Conservation (phyloP, 1,284 basidiomycete genomes). For the Sporisorium scitamineum region DNA sequence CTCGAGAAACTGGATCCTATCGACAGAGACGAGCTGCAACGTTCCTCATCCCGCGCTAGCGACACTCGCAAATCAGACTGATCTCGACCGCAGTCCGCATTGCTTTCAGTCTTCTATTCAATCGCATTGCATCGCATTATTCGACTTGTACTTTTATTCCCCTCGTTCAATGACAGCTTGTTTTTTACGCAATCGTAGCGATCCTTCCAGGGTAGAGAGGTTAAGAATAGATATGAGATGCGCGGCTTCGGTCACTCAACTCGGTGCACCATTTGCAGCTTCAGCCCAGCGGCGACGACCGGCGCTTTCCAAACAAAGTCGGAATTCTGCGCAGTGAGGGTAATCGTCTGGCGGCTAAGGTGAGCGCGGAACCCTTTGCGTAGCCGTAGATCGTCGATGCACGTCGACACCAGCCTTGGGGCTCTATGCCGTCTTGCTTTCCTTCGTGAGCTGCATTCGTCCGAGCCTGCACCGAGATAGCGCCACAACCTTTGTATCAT, state of each 20-base stretch:
- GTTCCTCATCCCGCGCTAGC: constrained; percentile 39
- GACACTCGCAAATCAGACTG: constrained; percentile 46
- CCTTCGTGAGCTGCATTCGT: background rate
- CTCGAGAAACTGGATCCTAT: constrained; percentile 39
- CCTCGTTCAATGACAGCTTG: background rate
- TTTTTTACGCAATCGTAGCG: background rate
- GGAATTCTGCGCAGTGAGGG: too few relatives aligned
- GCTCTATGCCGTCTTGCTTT: background rate
- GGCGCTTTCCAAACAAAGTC: too few relatives aligned
- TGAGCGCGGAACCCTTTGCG: too few relatives aligned
- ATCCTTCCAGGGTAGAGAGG: too few relatives aligned
- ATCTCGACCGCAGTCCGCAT: background rate
- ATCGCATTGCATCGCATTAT: constrained; percentile 15
- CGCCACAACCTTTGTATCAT: background rate
- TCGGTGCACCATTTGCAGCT: background rate
- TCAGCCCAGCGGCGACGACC: too few relatives aligned
- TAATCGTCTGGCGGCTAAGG: too few relatives aligned
- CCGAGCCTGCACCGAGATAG: background rate
- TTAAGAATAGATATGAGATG: background rate
- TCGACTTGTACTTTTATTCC: constrained; percentile 22
- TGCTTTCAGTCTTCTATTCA: background rate
- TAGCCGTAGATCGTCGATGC: background rate
- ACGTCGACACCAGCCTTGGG: background rate
- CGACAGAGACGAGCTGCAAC: constrained; percentile 37
- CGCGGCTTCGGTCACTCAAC: background rate